Evolutionary conservation across 768 basidiomycete species (phyloP).

Genomic region (Hypholoma sublateritium): DNA sequence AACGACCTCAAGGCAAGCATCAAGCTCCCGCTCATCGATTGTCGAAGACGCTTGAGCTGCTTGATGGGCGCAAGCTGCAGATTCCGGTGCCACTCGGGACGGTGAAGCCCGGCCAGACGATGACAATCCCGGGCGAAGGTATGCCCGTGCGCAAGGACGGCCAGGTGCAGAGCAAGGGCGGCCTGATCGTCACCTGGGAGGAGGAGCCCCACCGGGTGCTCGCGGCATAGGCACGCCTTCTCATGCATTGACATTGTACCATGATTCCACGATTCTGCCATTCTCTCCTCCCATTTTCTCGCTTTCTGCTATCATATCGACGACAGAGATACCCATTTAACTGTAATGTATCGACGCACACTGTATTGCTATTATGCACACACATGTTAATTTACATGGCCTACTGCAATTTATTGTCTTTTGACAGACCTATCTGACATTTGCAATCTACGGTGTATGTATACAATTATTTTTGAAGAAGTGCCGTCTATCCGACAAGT

Average conservation of each 20-base stretch:
- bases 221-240: conserved; percentile 5
- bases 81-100: conserved; percentile 65
- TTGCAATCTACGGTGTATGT: too few relatives aligned
- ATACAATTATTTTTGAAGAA: too few relatives aligned
- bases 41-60: conserved; percentile 56
- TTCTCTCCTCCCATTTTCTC: not conserved
- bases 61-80: conserved; percentile 81
- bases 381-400: not conserved
- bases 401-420: too few relatives aligned
- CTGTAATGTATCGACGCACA: not conserved
- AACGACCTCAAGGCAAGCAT: conserved; percentile 71
- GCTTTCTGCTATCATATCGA: not conserved
- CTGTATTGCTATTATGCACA: conserved; percentile 2
- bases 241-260: not conserved
- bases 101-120: conserved; percentile 77
- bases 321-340: conserved; percentile 2
- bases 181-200: conserved; percentile 82
- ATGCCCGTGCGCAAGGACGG: conserved; percentile 91
- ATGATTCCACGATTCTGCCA: not conserved
- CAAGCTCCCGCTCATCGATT: conserved; percentile 74
- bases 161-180: conserved; percentile 70
- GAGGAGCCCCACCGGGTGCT: conserved; percentile 75
- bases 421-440: too few relatives aligned
- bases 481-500: too few relatives aligned
- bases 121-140: conserved; percentile 71